phyloP scores from a whole-genome alignment of 176 grass and related monocot genomes.

The Triticum dicoccoides region DNA sequence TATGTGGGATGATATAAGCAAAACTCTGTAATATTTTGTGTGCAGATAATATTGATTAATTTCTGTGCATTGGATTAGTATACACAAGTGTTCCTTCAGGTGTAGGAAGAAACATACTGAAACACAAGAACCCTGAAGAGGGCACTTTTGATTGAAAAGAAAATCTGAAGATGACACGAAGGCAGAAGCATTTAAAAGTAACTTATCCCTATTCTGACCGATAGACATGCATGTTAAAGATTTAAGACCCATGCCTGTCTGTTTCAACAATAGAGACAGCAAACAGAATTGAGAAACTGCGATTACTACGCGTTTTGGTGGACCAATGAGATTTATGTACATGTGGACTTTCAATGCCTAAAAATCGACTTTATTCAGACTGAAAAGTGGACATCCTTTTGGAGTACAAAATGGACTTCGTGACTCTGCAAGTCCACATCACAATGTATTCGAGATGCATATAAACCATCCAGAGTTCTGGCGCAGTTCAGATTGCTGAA shows the following conservation, averaged over 20 bases:
- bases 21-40: background rate
- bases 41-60: background rate
- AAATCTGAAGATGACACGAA: conserved; percentile 30
- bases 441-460: background rate
- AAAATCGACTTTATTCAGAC: background rate
- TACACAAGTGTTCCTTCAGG: background rate
- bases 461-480: background rate
- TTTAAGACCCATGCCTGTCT: background rate
- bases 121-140: conserved; percentile 15
- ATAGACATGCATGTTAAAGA: conserved; percentile 9
- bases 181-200: background rate
- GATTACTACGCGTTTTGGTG: background rate
- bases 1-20: background rate
- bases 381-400: background rate
- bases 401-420: background rate
- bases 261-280: conserved; percentile 9
- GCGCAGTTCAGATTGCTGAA: background rate
- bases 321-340: conserved; percentile 4
- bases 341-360: background rate
- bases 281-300: background rate
- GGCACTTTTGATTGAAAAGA: background rate
- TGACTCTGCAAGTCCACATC: background rate
- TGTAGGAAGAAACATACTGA: background rate
- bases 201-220: background rate
- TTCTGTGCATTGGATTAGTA: background rate